Evolutionary conservation across 2,329 filamentous ascomycete genomes (phyloP).

Genomic region (Aureobasidium sp.): DNA sequence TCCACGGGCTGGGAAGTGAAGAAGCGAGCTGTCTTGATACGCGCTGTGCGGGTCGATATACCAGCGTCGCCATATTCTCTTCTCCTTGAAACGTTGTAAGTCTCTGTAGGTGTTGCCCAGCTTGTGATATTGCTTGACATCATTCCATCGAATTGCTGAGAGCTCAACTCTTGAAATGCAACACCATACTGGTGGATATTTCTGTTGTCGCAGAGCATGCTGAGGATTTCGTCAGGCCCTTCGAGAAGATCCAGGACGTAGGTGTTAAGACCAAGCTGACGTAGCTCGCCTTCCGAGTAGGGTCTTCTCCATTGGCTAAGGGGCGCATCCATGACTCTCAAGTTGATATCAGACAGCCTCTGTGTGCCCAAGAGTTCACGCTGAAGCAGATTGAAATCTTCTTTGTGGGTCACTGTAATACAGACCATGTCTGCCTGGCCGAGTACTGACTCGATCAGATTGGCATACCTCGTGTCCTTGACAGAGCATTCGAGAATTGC

Average conservation of each 20-base stretch:
- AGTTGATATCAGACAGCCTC: conserved; percentile 59
- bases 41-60: conserved; percentile 58
- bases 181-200: conserved; percentile 62
- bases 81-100: conserved; percentile 59
- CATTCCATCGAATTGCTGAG: conserved; percentile 61
- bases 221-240: conserved; percentile 74
- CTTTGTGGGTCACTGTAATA: conserved; percentile 66
- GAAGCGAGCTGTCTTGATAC: conserved; percentile 51
- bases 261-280: conserved; percentile 59
- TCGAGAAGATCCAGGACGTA: conserved; percentile 72
- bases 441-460: conserved; percentile 51
- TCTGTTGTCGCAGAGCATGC: conserved; percentile 74
- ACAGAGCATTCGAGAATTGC: conserved; percentile 73
- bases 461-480: conserved; percentile 59
- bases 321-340: conserved; percentile 53
- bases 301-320: conserved; percentile 49
- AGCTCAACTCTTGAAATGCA: conserved; percentile 51
- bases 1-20: conserved; percentile 78
- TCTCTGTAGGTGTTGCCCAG: conserved; percentile 61
- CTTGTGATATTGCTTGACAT: conserved; percentile 48
- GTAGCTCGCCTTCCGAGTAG: conserved; percentile 47
- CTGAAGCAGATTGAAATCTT: conserved; percentile 67
- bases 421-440: conserved; percentile 44
- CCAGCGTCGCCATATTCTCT: conserved; percentile 71
- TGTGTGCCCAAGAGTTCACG: conserved; percentile 54